Conservation (phyloP, 768 basidiomycete genomes). For the Agrocybe pediades region DNA sequence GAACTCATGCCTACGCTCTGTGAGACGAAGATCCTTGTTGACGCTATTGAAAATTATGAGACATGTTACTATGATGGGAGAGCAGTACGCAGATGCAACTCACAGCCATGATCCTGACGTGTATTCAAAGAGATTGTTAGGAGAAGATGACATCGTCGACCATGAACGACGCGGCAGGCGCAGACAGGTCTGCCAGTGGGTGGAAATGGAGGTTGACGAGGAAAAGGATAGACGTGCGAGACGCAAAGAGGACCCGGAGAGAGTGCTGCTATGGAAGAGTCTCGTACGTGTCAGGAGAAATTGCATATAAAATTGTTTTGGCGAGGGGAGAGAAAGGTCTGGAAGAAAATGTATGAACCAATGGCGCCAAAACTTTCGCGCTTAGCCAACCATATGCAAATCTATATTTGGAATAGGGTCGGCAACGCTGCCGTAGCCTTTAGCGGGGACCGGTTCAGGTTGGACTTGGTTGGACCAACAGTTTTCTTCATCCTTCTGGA, state of each 20-base stretch:
- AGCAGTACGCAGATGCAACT: constrained; percentile 34
- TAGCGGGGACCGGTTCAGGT: no score
- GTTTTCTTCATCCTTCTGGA: no score
- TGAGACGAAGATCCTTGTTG: constrained; percentile 46
- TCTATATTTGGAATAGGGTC: no score
- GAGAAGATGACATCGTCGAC: constrained; percentile 28
- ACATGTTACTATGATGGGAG: constrained; percentile 17
- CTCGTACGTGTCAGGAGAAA: no score
- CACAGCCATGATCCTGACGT: constrained; percentile 45
- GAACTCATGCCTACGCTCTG: constrained; percentile 45
- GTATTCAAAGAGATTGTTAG: constrained; percentile 39
- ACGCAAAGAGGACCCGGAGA: background rate
- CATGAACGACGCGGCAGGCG: constrained; percentile 30
- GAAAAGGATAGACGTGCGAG: background rate
- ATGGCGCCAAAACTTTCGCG: no score
- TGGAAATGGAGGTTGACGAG: constrained; percentile 23
- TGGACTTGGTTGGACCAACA: no score
- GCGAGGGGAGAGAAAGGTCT: no score
- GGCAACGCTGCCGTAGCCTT: no score
- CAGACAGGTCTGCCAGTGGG: constrained; percentile 25
- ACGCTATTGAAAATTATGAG: constrained; percentile 29
- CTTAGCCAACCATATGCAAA: no score
- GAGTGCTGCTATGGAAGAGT: no score
- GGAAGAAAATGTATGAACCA: no score
- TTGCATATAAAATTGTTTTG: no score